Base-by-base conservation (phyloP, 495 filamentous ascomycete genomes). In the Trichoderma asperelloides region DNA sequence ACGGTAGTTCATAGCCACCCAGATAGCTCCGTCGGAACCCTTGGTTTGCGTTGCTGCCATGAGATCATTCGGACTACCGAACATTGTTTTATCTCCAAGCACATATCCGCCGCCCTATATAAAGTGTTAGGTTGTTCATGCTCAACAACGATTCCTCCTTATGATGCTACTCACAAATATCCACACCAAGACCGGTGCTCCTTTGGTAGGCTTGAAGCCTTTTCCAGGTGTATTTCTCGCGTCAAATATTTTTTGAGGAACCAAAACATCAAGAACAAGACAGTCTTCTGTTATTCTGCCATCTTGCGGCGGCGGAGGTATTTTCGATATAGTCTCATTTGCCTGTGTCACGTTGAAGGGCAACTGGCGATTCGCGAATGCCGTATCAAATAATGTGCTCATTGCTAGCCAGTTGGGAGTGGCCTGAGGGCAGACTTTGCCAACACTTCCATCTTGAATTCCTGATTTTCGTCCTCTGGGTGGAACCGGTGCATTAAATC, bases 1-100 rank as follows among this genome's bases (percentile, higher is more conserved):
- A 0, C 86, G 76, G 70, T 88, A 88, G 65, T 84, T 83, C 45
- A 86, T 74, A 18, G 55, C 55, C 23, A 60, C 55, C 55, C 55
- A 60, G 25, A 60, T 60, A 12, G 55, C 55, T 15, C 55, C 55
- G 11, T 60, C 55, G 11, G 11, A 9, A 15, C 25, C 55, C 0
- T 60, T 60, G 1, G 55, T 30, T 60, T 33, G 55, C 2, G 25
- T 60, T 60, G 55, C 55, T 28, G 55, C 55, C 55, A 60, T 60
- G 27, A 60, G 55, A 3, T 60, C 55, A 25, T 30, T 13, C 2
- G 55, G 55, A 18, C 13, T 60, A 3, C 55, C 55, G 2, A 60
- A 28, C 55, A 60, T 60, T 33, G 55, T 28, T 30, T 60, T 60
- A 18, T 60, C 55, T 33, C 55, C 55, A 30, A 60, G 1, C 9